Base-by-base conservation (phyloP, 1,284 basidiomycete species). In the Exobasidium rhododendri region DNA sequence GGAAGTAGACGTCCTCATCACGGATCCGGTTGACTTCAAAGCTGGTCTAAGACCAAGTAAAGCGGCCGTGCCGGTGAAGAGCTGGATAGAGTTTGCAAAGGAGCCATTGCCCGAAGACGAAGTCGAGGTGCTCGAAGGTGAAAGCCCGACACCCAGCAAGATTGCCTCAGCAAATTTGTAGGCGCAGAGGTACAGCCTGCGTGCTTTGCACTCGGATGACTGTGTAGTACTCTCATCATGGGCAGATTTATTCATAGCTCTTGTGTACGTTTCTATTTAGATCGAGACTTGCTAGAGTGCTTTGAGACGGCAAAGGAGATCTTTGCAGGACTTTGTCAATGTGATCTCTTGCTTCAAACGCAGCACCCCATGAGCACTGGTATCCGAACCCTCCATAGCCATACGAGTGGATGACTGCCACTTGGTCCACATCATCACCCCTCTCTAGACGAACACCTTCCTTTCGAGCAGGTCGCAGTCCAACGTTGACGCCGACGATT, bases 1-100 rank as follows among this genome's bases (percentile, higher is more conserved):
- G 57, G 81, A 83, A 2, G 83, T 83, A 26, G 87, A 86, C 11
- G 85, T 85, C 10, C 84, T 84, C 63, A 86, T 94, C 61, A 80
- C 86, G 61, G 88, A 94, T 74, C 80, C 87, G n/a, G 82, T 85
- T 59, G 80, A 76, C 26, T 94, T 94, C 84, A 92, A 88, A 82
- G 83, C 84, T 31, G 74, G 82, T 5, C 80, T 94, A 51, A 67
- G 70, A 30, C 78, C 82, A 29, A 79, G 73, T 53, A 81, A 80
- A 62, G 82, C 83, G 0, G 80, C 83, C 0, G 61, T 78, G 13
- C 83, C 84, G 0, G 75, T 84, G 4, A 61, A 61, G 56, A 59
- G 65, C 22, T 69, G 67, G 49, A 61, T 57, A 1, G 69, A 68
- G 54, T 65, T 70, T 11, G 61, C 53, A 10, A 26, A 53, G 35